Evolutionary conservation across 2,329 filamentous ascomycete genomes (phyloP).

Genomic region (Microdochium nivale): DNA sequence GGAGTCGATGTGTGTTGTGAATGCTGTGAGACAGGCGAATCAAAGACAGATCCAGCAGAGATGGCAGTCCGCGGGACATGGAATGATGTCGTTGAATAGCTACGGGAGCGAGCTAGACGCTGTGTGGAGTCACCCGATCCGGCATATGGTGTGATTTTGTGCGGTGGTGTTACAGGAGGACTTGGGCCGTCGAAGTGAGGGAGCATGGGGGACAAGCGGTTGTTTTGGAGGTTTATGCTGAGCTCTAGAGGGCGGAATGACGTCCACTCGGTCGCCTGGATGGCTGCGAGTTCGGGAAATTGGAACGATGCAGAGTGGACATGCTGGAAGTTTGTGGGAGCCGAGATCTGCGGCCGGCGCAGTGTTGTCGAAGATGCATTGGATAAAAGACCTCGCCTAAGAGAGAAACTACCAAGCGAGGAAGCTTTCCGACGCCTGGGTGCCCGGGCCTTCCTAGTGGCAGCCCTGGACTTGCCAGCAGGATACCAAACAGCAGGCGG

Average conservation of each 20-base stretch:
- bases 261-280: conserved; percentile 17
- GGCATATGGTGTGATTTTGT: background rate
- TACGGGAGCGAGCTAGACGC: conserved; percentile 25
- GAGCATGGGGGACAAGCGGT: conserved; percentile 45
- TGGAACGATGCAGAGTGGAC: conserved; percentile 31
- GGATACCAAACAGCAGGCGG: conserved; percentile 16
- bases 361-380: conserved; percentile 27
- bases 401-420: conserved; percentile 32
- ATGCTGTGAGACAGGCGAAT: conserved; percentile 16
- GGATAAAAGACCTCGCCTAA: conserved; percentile 36
- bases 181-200: conserved; percentile 37
- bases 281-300: conserved; percentile 13
- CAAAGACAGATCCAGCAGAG: conserved; percentile 21
- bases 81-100: conserved; percentile 45
- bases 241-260: conserved; percentile 49
- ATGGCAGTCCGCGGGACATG: conserved; percentile 41
- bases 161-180: conserved; percentile 25
- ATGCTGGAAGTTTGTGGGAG: conserved; percentile 52
- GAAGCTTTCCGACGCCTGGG: conserved; percentile 28
- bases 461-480: conserved; percentile 8
- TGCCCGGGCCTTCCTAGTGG: conserved; percentile 20
- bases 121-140: background rate
- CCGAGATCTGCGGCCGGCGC: conserved; percentile 48
- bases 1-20: conserved; percentile 29
- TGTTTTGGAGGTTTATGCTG: conserved; percentile 39